Evolutionary conservation across 306 rosid species (phyloP).

Genomic region (Castanea mollissima): DNA sequence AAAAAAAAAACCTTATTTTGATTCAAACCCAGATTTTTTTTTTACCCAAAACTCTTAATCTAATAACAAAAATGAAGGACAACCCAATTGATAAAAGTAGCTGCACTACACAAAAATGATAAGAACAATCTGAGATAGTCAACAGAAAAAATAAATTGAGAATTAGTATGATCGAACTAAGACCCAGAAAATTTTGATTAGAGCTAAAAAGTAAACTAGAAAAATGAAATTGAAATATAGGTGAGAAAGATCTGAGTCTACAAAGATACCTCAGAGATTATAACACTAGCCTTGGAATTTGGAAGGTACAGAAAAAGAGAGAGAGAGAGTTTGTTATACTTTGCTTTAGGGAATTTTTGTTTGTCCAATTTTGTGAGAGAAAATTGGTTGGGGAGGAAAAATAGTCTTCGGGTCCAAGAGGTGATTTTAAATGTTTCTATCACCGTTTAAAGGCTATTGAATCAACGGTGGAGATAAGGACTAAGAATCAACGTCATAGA

Average conservation of each 20-base stretch:
- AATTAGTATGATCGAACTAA: not conserved
- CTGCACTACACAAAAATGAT: not conserved
- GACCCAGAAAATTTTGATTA: not conserved
- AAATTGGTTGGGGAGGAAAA: too few species aligned
- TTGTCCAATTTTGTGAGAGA: too few species aligned
- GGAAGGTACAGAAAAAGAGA: not conserved
- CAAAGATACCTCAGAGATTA: slow-evolving; percentile 38
- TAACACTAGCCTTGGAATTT: not conserved
- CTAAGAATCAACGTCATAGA: too few species aligned
- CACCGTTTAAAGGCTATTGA: too few species aligned
- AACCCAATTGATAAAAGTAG: slow-evolving; percentile 12
- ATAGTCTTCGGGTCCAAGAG: too few species aligned
- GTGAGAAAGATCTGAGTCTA: slow-evolving; percentile 4
- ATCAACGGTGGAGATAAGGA: too few species aligned
- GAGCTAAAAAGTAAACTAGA: not conserved
- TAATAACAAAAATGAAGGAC: slow-evolving; percentile 2
- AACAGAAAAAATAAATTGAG: not conserved
- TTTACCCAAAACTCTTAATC: not conserved
- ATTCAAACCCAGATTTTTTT: not conserved
- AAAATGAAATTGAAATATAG: not conserved
- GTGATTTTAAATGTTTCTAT: too few species aligned
- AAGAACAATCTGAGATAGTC: slow-evolving; percentile 1
- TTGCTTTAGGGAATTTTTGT: not conserved
- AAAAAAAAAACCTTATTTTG: too few species aligned
- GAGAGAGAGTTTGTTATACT: not conserved